phyloP scores from a whole-genome alignment of 192 early-diverging fungal species.

The Gaertneriomyces semiglobifer region DNA sequence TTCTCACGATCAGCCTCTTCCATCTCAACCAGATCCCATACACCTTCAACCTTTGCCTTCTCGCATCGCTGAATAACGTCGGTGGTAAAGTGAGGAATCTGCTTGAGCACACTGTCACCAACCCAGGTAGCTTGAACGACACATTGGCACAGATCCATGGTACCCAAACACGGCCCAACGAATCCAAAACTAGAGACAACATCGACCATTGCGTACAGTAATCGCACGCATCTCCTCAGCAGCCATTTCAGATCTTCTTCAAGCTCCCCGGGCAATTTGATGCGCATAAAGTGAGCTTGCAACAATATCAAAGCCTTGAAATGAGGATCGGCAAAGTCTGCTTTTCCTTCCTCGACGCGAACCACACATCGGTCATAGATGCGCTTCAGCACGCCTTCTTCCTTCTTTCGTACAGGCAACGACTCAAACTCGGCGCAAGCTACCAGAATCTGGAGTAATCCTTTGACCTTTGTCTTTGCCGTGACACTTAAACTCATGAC shows the following conservation, averaged over 20 bases:
- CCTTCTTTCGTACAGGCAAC: slow-evolving; percentile 91
- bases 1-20: slow-evolving; percentile 77
- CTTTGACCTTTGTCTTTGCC: slow-evolving; percentile 80
- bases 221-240: slow-evolving; percentile 64
- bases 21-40: slow-evolving; percentile 93
- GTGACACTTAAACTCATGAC: slow-evolving; percentile 87
- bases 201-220: slow-evolving; percentile 92
- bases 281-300: slow-evolving; percentile 92
- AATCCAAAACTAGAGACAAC: slow-evolving; percentile 89
- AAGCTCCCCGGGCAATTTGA: slow-evolving; percentile 85
- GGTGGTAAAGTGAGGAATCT: slow-evolving; percentile 80
- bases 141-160: slow-evolving; percentile 99
- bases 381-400: slow-evolving; percentile 72
- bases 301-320: slow-evolving; percentile 90
- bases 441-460: slow-evolving; percentile 89
- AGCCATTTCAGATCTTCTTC: slow-evolving; percentile 83
- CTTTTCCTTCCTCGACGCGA: slow-evolving; percentile 48
- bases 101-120: slow-evolving; percentile 82
- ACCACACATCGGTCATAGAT: slow-evolving; percentile 82
- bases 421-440: slow-evolving; percentile 90
- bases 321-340: slow-evolving; percentile 83
- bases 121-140: slow-evolving; percentile 96
- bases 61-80: slow-evolving; percentile 72
- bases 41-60: slow-evolving; percentile 68
- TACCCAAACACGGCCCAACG: slow-evolving; percentile 80